Evolutionary conservation across 1,284 basidiomycete genomes (phyloP).

Genomic region (Erythrobasidium hasegawianum): DNA sequence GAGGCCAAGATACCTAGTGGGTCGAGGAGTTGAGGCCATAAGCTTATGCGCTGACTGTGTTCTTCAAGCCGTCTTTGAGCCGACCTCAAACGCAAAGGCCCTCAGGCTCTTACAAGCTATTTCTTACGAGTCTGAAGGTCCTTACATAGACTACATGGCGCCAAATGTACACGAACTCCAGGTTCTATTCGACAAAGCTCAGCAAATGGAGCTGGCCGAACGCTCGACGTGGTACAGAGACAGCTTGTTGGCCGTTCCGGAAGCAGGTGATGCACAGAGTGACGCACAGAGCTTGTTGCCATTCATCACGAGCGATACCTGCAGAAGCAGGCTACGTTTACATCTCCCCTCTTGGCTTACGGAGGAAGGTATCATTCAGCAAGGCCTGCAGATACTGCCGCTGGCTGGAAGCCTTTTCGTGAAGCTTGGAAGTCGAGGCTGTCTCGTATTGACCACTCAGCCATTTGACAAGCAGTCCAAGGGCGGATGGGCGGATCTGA

Average conservation of each 20-base stretch:
- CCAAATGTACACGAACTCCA: slow-evolving; percentile 39
- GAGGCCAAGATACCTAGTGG: slow-evolving; percentile 35
- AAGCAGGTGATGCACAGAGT: too few species aligned
- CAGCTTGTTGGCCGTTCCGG: slow-evolving; percentile 38
- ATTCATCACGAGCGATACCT: not conserved
- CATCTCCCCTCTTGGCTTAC: slow-evolving; percentile 59
- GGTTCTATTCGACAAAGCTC: slow-evolving; percentile 64
- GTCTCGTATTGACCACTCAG: slow-evolving; percentile 46
- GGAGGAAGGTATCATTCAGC: slow-evolving; percentile 68
- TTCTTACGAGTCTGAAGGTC: slow-evolving; percentile 41
- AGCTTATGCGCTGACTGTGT: too few species aligned
- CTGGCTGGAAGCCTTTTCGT: slow-evolving; percentile 75
- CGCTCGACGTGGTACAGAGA: slow-evolving; percentile 49
- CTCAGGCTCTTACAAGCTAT: slow-evolving; percentile 58
- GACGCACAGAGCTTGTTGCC: too few species aligned
- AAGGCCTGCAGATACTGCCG: slow-evolving; percentile 72
- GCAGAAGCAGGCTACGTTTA: not conserved
- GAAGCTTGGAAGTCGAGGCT: slow-evolving; percentile 66
- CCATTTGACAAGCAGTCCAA: not conserved
- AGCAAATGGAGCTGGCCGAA: slow-evolving; percentile 60
- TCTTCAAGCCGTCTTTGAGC: slow-evolving; percentile 57
- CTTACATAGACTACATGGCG: slow-evolving; percentile 35
- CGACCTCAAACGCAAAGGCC: slow-evolving; percentile 80
- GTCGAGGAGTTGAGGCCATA: too few species aligned
- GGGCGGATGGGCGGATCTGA: not conserved